These are phyloP conservation scores for Arabidopsis lyrata DNA, from an alignment of 441 rosid species.

Conservation along the genomic window DNA sequence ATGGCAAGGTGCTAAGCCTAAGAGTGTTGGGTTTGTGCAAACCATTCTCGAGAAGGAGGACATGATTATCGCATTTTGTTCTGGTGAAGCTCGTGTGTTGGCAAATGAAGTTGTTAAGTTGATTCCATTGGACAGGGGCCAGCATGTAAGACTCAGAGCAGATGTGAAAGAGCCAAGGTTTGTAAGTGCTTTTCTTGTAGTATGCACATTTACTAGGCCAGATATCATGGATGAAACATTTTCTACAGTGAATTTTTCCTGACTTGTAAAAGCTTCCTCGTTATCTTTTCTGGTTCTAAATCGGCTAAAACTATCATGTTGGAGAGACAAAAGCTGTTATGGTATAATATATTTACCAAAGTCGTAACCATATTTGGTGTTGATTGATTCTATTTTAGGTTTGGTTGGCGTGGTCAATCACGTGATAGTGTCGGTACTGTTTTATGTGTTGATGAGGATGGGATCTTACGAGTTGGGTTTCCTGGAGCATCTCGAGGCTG, in stretches of 20 bases:
- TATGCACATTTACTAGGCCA: constrained; percentile 18
- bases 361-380: constrained; percentile 33
- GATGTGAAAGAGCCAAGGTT: constrained; percentile 96
- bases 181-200: constrained; percentile 37
- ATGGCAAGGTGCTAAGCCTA: constrained; percentile 96
- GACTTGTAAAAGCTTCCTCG: constrained; percentile 16
- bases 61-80: constrained; percentile 87
- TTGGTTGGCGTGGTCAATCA: constrained; percentile 98
- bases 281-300: constrained; percentile 19
- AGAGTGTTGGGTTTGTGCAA: constrained; percentile 99
- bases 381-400: constrained; percentile 55
- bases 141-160: constrained; percentile 85
- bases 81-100: constrained; percentile 87
- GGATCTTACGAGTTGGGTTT: constrained; percentile 97
- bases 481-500: constrained; percentile 99
- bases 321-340: constrained; percentile 28
- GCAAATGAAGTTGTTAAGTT: constrained; percentile 88
- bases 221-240: constrained; percentile 9
- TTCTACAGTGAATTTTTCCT: not conserved
- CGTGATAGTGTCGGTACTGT: constrained; percentile 98
- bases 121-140: constrained; percentile 97
- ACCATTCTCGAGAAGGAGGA: constrained; percentile 76
- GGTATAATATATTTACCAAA: constrained; percentile 24
- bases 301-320: constrained; percentile 9
- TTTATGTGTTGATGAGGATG: constrained; percentile 98